A percentile compares a stretch with the other conserved stretches of the same genome.
These are phyloP conservation scores for Rhizopus sp. DNA, from an alignment of 371 early-diverging fungal species.

Conservation along the genomic window DNA sequence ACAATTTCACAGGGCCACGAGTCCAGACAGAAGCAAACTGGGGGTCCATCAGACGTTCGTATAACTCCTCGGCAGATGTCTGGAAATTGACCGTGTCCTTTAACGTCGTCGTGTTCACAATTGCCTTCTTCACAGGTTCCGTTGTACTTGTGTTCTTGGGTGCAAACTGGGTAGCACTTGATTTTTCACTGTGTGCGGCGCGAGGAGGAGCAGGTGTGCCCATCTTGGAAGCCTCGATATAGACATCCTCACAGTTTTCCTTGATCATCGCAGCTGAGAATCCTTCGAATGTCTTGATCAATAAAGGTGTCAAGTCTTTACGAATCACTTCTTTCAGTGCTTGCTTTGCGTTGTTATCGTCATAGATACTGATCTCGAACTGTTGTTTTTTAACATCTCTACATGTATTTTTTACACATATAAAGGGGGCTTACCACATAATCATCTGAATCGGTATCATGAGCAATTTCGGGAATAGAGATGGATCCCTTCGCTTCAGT, in stretches of 20 bases:
- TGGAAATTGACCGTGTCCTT: slow-evolving; percentile 83
- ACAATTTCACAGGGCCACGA: slow-evolving; percentile 63
- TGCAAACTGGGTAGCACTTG: slow-evolving; percentile 15
- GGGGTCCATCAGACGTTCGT: slow-evolving; percentile 75
- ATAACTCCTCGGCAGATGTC: slow-evolving; percentile 86
- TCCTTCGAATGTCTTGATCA: slow-evolving; percentile 63
- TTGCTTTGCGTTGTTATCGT: slow-evolving; percentile 58
- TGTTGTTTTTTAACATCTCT: slow-evolving; percentile 19
- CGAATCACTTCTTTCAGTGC: slow-evolving; percentile 74
- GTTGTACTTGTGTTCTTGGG: slow-evolving; percentile 23
- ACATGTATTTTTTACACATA: neutral
- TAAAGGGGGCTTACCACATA: slow-evolving; percentile 59
- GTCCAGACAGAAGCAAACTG: slow-evolving; percentile 84
- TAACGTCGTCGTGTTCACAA: slow-evolving; percentile 69
- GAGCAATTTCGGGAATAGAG: slow-evolving; percentile 88
- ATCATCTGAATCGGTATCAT: slow-evolving; percentile 82
- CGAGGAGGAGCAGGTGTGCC: slow-evolving; percentile 45
- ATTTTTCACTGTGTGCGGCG: slow-evolving; percentile 25
- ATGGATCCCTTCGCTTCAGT: slow-evolving; percentile 75
- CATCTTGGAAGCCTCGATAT: slow-evolving; percentile 66
- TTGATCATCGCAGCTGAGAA: slow-evolving; percentile 81
- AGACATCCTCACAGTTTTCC: slow-evolving; percentile 87
- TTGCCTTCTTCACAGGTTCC: slow-evolving; percentile 20
- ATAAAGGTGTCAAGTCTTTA: slow-evolving; percentile 60
- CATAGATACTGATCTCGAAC: slow-evolving; percentile 77